phyloP scores from a whole-genome alignment of 75 land plant species.

The Pseudotsuga menziesii region DNA sequence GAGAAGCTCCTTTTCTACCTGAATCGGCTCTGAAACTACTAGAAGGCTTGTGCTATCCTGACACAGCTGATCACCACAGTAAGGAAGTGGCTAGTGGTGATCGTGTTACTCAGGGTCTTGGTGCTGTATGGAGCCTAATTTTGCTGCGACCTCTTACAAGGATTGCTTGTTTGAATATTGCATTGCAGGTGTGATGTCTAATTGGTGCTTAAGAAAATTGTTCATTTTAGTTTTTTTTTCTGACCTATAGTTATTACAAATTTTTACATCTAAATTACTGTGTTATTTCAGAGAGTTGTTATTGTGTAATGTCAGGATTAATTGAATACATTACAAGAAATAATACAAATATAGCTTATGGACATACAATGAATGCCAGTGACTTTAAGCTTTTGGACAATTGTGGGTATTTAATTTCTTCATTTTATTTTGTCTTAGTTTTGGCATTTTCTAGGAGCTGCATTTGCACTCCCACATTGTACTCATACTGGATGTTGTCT shows the following conservation, averaged over 20 bases:
- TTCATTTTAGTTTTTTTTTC: constrained; percentile 8
- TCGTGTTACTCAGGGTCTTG: constrained; percentile 91
- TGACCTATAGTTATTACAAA: neutral
- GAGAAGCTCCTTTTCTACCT: constrained; percentile 84
- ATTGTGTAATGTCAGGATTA: neutral
- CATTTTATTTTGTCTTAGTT: too few species aligned
- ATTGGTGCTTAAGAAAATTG: constrained; percentile 7
- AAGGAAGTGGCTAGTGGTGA: constrained; percentile 51
- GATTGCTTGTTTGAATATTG: constrained; percentile 78
- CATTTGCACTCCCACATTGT: too few species aligned
- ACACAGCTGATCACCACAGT: constrained; percentile 12
- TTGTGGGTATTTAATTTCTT: neutral
- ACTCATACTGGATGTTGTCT: too few species aligned
- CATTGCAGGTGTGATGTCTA: constrained; percentile 56
- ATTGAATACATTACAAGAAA: neutral
- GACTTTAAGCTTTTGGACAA: neutral
- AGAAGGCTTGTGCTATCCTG: constrained; percentile 61
- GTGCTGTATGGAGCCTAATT: constrained; percentile 91
- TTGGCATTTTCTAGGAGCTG: too few species aligned
- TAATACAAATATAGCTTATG: too few species aligned
- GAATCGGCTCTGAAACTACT: constrained; percentile 60
- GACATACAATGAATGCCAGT: neutral
- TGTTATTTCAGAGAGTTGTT: neutral
- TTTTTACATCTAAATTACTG: neutral
- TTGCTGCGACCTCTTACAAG: constrained; percentile 72